A percentile compares a stretch with the other conserved stretches of the same genome.
Evolutionary conservation across 805 yeast species (phyloP).

Genomic region (Metschnikowia borealis): DNA sequence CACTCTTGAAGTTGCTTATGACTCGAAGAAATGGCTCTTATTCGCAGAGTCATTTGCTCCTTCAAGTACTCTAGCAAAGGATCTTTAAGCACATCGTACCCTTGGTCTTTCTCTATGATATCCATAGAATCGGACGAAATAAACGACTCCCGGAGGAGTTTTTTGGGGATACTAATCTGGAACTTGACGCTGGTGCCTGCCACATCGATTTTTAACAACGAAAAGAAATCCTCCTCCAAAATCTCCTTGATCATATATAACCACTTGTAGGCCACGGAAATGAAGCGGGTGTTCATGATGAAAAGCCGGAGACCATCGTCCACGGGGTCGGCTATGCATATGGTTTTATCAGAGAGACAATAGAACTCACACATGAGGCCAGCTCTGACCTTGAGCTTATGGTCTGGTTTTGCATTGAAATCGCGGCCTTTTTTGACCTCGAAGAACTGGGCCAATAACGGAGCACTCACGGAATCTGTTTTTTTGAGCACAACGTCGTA

Average conservation of each 20-base stretch:
- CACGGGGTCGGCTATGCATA: slow-evolving; percentile 43
- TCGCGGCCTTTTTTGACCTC: slow-evolving; percentile 35
- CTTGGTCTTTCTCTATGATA: slow-evolving; percentile 15
- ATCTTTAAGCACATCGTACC: slow-evolving; percentile 24
- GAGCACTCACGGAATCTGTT: slow-evolving; percentile 48
- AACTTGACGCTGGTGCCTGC: slow-evolving; percentile 46
- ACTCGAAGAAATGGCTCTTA: not conserved
- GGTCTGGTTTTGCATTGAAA: slow-evolving; percentile 21
- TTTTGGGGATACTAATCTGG: slow-evolving; percentile 43
- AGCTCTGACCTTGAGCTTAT: slow-evolving; percentile 17
- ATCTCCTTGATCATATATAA: slow-evolving; percentile 50
- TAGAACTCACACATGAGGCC: slow-evolving; percentile 46
- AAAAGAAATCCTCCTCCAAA: slow-evolving; percentile 33
- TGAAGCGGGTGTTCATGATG: slow-evolving; percentile 53
- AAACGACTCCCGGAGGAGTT: slow-evolving; percentile 11
- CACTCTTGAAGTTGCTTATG: not conserved
- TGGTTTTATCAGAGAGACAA: slow-evolving; percentile 66
- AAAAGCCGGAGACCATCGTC: slow-evolving; percentile 35
- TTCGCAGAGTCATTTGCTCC: slow-evolving; percentile 23
- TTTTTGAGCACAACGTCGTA: slow-evolving; percentile 67
- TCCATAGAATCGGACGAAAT: slow-evolving; percentile 4
- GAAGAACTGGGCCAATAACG: slow-evolving; percentile 63
- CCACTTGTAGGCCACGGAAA: slow-evolving; percentile 59
- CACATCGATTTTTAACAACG: slow-evolving; percentile 34
- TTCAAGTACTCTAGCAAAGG: slow-evolving; percentile 37